Evolutionary conservation across 768 basidiomycete genomes (phyloP), one percentile per base, ranked within the genome.

Genomic region (Termitomyces sp.): DNA sequence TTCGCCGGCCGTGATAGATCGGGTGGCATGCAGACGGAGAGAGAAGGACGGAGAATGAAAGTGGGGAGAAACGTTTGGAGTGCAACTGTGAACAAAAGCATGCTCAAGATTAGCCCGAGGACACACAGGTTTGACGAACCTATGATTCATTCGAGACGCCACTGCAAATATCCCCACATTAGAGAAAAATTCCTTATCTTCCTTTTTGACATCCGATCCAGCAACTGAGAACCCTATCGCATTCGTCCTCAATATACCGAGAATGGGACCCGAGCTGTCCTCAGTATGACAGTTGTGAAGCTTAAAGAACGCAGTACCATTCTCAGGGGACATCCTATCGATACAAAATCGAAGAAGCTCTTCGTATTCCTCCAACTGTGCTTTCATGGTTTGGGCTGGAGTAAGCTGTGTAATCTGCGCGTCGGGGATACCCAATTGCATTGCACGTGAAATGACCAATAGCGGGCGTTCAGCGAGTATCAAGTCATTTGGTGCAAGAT

Each of bases 401-500:
- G 45, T 46, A 20, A 46, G 45, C 4, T 20, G 38, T 9, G 36
- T 10, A 40, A 12, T 10, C n/a, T 11, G 20, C n/a, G 4, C 20
- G 2, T 9, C 20, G 9, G 9, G 3, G 1, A 10, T 4, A 4
- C 9, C 2, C 10, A 46, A n/a, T 6, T 3, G 1, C 10, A 46
- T 46, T 10, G 14, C 14, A 15, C 4, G 1, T 10, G 70, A 69
- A n/a, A 56, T 38, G 17, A 77, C 62, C 20, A 79, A 63, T 45
- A 79, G 66, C 1, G 77, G 76, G 4, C 78, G 74, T 52, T 80
- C 78, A n/a, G 63, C 65, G 12, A 77, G 61, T 50, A 80, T 72
- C 14, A 76, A 61, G 8, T 76, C 75, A 52, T 73, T 73, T 3
- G 56, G 45, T 31, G 64, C 63, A 56, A 78, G 66, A 20, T 68